Percentiles rank a stretch among this genome's conserved stretches.
Conservation (phyloP, 1,284 basidiomycete species). For the Leccinum fallax region DNA sequence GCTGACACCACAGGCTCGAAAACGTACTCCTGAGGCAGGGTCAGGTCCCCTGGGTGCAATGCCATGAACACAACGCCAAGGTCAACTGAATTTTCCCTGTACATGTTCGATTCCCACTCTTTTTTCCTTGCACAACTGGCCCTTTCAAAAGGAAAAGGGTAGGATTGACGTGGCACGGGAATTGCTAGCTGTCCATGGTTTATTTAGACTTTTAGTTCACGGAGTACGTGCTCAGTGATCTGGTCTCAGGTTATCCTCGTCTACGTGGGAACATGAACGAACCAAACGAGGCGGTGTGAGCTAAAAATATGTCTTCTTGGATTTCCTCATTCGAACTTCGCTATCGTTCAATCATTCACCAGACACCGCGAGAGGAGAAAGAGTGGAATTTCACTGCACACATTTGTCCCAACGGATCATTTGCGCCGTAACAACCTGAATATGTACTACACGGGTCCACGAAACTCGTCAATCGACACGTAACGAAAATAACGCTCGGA, state of each 20-base stretch:
- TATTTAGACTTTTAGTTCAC: constrained; percentile 33
- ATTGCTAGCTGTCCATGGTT: constrained; percentile 5
- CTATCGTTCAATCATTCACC: constrained; percentile 8
- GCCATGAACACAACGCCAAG: constrained; percentile 6
- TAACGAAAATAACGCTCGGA: constrained; percentile 2
- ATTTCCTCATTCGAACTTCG: constrained; percentile 15
- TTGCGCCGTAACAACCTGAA: constrained; percentile 5
- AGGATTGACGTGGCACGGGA: constrained; percentile 17
- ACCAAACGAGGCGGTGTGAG: constrained; percentile 27
- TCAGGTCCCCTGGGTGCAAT: constrained; percentile 10
- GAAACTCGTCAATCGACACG: constrained; percentile 12
- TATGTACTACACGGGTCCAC: not conserved
- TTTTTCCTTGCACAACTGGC: constrained; percentile 3
- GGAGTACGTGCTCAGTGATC: constrained; percentile 5
- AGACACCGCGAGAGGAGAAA: constrained; percentile 16
- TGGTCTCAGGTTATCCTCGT: constrained; percentile 21
- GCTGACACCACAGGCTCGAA: not conserved
- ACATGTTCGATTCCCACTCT: constrained; percentile 12
- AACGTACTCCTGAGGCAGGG: constrained; percentile 12
- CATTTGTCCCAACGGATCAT: constrained; percentile 11
- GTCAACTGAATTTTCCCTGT: constrained; percentile 11
- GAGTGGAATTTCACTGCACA: constrained; percentile 15
- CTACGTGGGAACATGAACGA: constrained; percentile 17
- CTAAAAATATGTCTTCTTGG: constrained; percentile 28
- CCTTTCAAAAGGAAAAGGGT: constrained; percentile 15